Conservation (phyloP, 257 asterid genomes). For the Solanum pinnatisectum region DNA sequence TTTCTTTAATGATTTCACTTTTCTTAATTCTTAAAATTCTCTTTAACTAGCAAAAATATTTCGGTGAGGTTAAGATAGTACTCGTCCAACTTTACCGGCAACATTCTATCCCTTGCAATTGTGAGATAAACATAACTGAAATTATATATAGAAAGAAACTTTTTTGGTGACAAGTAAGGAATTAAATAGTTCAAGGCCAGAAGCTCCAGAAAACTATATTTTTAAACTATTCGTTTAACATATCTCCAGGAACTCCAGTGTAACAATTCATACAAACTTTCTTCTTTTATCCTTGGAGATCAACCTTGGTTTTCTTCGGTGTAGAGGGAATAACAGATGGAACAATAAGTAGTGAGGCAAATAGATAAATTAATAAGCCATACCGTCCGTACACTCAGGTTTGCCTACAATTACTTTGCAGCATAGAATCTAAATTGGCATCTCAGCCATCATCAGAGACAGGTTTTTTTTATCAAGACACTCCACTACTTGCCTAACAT, state of each 20-base stretch:
- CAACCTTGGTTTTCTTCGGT: not conserved
- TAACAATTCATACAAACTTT: not conserved
- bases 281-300: not conserved
- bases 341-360: not conserved
- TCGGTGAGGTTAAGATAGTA: too few species aligned
- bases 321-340: not conserved
- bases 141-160: too few species aligned
- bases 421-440: not conserved
- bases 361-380: not conserved
- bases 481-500: not conserved
- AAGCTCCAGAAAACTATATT: too few species aligned
- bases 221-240: not conserved
- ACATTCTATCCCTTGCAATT: too few species aligned
- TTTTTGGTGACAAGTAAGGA: too few species aligned
- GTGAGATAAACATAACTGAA: too few species aligned
- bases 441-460: not conserved
- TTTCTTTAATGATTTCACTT: too few species aligned
- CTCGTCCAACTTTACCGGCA: too few species aligned
- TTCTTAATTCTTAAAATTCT: too few species aligned
- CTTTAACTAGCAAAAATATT: too few species aligned
- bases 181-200: too few species aligned
- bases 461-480: not conserved
- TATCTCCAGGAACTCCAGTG: not conserved
- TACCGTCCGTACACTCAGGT: not conserved
- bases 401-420: not conserved